These are phyloP conservation scores for Endocalyx cinctus DNA, from an alignment of 2,329 filamentous ascomycete genomes.

Conservation along the genomic window DNA sequence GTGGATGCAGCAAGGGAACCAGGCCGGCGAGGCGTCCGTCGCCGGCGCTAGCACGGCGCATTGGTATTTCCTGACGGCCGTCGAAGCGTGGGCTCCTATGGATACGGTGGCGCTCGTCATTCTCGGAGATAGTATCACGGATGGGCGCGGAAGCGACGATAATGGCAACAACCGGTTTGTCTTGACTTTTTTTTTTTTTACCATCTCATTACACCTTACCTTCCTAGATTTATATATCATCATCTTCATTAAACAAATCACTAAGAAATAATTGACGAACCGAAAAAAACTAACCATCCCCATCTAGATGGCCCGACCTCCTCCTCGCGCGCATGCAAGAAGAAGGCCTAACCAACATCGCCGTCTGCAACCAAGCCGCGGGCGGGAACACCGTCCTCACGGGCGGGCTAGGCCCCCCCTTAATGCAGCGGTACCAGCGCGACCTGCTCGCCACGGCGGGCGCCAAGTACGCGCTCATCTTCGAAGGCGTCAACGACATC, in stretches of 20 bases:
- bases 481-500: constrained; percentile 68
- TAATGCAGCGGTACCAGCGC: constrained; percentile 56
- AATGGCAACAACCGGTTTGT: constrained; percentile 52
- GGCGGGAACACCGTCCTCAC: constrained; percentile 63
- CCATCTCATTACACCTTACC: not conserved
- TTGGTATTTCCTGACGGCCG: constrained; percentile 56
- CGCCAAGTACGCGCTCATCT: constrained; percentile 58
- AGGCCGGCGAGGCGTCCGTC: constrained; percentile 44
- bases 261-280: no score
- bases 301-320: constrained; percentile 54
- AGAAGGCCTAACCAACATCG: constrained; percentile 43
- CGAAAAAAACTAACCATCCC: no score
- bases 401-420: constrained; percentile 59
- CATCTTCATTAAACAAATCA: no score
- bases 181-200: not conserved
- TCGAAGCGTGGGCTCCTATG: constrained; percentile 51
- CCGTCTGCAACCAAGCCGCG: constrained; percentile 61
- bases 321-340: constrained; percentile 48
- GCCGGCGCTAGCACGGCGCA: constrained; percentile 33
- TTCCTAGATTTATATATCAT: constrained; percentile 3
- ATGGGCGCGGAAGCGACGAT: constrained; percentile 58
- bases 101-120: constrained; percentile 44
- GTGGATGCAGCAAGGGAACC: constrained; percentile 55
- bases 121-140: constrained; percentile 63
- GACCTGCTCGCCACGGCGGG: constrained; percentile 56